Evolutionary conservation across 192 early-diverging fungal genomes (phyloP).

Genomic region (Piromyces finnis): DNA sequence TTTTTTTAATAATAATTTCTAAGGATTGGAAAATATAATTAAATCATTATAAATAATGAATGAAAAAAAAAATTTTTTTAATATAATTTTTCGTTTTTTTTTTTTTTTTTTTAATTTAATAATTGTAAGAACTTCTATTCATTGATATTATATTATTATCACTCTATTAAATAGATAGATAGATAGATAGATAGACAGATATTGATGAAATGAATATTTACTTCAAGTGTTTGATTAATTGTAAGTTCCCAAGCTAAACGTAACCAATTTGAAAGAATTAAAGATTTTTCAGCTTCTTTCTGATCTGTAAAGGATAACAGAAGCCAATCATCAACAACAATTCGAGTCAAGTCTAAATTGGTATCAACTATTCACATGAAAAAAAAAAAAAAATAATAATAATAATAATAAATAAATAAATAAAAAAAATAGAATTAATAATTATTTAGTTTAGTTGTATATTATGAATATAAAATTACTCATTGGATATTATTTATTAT

Average conservation of each 20-base stretch:
- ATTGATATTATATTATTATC: no score
- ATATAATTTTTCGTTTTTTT: no score
- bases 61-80: no score
- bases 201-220: not conserved
- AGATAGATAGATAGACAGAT: no score
- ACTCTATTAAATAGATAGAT: no score
- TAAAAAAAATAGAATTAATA: not conserved
- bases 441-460: no score
- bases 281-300: slow-evolving; percentile 12
- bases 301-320: slow-evolving; percentile 21
- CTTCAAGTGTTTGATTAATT: slow-evolving; percentile 11
- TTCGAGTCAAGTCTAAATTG: slow-evolving; percentile 23
- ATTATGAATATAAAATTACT: no score
- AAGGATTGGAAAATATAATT: not conserved
- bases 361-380: slow-evolving; percentile 26
- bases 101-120: no score
- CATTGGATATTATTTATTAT: no score
- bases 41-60: no score
- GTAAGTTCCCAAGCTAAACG: slow-evolving; percentile 22
- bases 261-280: slow-evolving; percentile 25
- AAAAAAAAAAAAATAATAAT: not conserved
- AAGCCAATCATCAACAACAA: slow-evolving; percentile 38
- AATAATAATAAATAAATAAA: not conserved
- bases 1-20: not conserved
- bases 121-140: no score